A percentile compares a stretch with the other conserved stretches of the same genome.
Conservation (phyloP, 345 rosid genomes). For the Gossypium raimondii region DNA sequence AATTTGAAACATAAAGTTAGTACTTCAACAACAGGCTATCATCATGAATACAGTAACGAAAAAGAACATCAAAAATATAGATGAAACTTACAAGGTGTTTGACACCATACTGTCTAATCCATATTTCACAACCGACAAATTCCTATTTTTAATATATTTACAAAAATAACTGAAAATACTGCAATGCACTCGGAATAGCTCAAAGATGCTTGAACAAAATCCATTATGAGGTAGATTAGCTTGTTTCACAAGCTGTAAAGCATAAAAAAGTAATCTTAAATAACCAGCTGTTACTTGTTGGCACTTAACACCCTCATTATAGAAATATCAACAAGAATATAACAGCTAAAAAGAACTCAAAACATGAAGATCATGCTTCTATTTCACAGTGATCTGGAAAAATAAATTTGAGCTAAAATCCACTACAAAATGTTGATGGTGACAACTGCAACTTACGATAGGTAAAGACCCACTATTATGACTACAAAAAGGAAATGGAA, state of each 20-base stretch:
- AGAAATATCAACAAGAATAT: neutral
- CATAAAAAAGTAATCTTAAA: conserved; percentile 10
- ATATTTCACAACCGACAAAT: neutral
- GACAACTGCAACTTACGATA: neutral
- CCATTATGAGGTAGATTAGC: conserved; percentile 56
- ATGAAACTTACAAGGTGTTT: too few relatives aligned
- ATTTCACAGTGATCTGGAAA: neutral
- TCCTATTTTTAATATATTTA: neutral
- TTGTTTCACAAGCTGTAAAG: conserved; percentile 65
- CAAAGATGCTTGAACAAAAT: neutral
- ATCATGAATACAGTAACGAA: too few relatives aligned
- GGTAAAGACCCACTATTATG: too few relatives aligned
- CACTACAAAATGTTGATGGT: neutral
- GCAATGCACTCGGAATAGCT: neutral
- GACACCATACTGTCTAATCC: neutral
- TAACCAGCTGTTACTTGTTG: neutral
- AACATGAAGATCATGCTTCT: neutral
- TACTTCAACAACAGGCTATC: too few relatives aligned
- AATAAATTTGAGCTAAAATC: too few relatives aligned
- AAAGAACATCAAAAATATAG: too few relatives aligned
- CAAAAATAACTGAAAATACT: neutral
- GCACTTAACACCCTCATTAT: neutral
- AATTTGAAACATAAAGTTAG: conserved; percentile 8
- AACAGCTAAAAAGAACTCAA: neutral
- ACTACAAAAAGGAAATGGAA: too few relatives aligned